Evolutionary conservation across 371 early-diverging fungal genomes (phyloP), one percentile per base, ranked within the genome.

Genomic region (Thermomucor indicae-seudaticae): DNA sequence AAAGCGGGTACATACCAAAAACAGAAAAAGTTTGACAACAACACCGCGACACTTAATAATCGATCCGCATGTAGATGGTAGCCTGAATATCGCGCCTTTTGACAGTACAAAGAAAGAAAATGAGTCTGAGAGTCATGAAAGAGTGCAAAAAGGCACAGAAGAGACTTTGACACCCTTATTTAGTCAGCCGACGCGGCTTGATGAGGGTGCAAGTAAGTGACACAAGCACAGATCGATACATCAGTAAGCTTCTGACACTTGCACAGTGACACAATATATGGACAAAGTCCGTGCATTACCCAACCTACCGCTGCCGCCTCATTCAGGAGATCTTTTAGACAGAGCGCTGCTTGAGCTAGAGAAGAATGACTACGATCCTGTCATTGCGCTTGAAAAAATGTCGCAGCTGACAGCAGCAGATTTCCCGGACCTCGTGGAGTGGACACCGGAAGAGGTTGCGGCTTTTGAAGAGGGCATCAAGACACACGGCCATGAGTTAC

Each of bases 401-500:
- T 44, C 62, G 0, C 58, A 60, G 14, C 57, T 83, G 4, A 67
- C 63, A 11, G 57, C 73, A n/a, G 64, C 55, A 17, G 85, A 86
- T 34, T 72, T 80, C 32, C 66, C 72, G 1, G 41, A 58, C 32
- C 59, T 65, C 3, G 47, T 46, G 16, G 64, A 68, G 22, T 92
- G 93, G 93, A 63, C 80, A 0, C 55, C 58, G 0, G 70, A 62
- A 10, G 85, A 83, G 39, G 53, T 78, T 6, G 71, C 67, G 3
- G 78, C 70, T 4, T 90, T 92, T 61, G 86, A 88, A 54, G 73
- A 78, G 23, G 79, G 79, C 8, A 73, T 92, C 40, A 72, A 76
- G 23, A 72, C 78, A 14, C 82, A 74, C 58, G 91, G 91, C 0
- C 82, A 88, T 47, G 89, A 92, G 27, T 66, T 91, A 16, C 79